Evolutionary conservation across 257 asterid genomes (phyloP).

Genomic region (Przewalskia tangutica): DNA sequence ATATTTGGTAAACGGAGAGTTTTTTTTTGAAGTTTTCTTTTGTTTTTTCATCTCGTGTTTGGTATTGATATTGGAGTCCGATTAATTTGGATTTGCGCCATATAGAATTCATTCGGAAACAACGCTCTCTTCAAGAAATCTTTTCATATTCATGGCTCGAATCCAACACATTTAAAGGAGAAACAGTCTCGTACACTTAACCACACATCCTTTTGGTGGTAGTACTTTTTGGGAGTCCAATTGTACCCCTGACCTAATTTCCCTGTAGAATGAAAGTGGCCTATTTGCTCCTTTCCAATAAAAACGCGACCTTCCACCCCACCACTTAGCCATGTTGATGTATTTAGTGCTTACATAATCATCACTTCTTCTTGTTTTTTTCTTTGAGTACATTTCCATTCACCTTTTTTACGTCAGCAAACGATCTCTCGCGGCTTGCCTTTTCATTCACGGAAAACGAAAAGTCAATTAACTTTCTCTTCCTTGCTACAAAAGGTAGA

Average conservation of each 20-base stretch:
- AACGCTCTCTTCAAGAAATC: no score
- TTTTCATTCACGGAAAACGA: background rate
- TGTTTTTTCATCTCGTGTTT: no score
- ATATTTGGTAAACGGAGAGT: no score
- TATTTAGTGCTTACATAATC: background rate
- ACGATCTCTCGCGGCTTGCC: background rate
- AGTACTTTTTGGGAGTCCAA: background rate
- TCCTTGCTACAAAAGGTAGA: no score
- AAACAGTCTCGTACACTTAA: no score
- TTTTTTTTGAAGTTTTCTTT: no score
- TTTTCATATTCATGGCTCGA: no score
- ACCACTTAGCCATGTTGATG: background rate
- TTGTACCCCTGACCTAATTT: slow-evolving; percentile 1
- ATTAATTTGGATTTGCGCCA: no score
- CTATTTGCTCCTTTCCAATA: background rate
- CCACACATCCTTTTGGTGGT: no score
- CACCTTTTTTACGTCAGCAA: background rate
- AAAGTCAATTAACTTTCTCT: background rate
- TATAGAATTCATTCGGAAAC: no score
- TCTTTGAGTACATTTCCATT: background rate
- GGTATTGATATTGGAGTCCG: no score
- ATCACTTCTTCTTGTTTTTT: background rate
- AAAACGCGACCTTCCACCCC: background rate
- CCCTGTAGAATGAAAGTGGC: background rate
- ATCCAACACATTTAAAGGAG: no score